Conservation (phyloP, 129 eudicot species). For the Saposhnikovia divaricata region DNA sequence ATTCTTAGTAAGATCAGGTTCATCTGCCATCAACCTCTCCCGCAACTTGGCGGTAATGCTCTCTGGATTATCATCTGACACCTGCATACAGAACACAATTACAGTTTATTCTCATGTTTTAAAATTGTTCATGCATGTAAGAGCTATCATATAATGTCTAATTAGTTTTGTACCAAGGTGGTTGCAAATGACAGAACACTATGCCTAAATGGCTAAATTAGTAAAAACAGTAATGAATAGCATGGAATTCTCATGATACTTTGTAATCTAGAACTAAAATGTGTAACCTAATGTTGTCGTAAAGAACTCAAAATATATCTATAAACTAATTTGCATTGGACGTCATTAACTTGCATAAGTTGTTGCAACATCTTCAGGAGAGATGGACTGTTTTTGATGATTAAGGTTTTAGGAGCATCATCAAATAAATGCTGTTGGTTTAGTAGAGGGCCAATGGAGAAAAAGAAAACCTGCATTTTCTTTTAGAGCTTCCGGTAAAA, state of each 20-base stretch:
- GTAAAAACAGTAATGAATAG: background rate
- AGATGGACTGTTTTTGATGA: background rate
- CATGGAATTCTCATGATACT: background rate
- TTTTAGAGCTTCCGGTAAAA: background rate
- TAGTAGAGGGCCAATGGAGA: background rate
- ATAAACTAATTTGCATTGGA: background rate
- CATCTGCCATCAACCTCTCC: slow-evolving; percentile 49
- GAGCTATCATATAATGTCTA: background rate
- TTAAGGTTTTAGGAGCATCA: background rate
- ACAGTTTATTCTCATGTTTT: background rate
- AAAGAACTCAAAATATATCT: background rate
- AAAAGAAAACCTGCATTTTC: background rate
- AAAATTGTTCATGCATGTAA: background rate
- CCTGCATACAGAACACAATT: slow-evolving; percentile 37
- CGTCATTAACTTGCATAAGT: background rate
- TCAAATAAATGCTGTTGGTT: background rate
- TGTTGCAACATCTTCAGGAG: background rate
- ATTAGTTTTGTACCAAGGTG: background rate
- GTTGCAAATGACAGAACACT: background rate
- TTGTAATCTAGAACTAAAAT: background rate
- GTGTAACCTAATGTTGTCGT: background rate
- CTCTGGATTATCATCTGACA: slow-evolving; percentile 45
- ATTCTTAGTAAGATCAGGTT: slow-evolving; percentile 54
- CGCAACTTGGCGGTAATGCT: slow-evolving; percentile 54
- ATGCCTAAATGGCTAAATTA: background rate